Base-by-base conservation (phyloP, 2,329 filamentous ascomycete species). In the Fusarium haematococcum region DNA sequence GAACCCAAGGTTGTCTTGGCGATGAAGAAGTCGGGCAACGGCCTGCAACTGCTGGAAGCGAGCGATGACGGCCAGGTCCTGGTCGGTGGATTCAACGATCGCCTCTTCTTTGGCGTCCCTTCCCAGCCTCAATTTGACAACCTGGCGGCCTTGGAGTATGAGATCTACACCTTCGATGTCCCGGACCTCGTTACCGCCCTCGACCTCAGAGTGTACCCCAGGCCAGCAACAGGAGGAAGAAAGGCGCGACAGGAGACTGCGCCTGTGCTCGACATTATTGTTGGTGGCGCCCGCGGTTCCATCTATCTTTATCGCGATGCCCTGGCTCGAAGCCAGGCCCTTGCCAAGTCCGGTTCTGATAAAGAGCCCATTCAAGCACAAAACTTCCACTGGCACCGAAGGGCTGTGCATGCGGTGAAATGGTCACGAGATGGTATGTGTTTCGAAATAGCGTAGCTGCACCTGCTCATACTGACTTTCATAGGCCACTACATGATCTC, bases 401-500 rank as follows among this genome's bases (percentile, higher is more conserved):
- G 92, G 76, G 90, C 92, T 58, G 95, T 98, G 10, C 92, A 93
- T 77, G 89, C 94, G 11, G 88, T 98, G 67, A 97, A 97, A 82
- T 98, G 95, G 94, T 98, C 97, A 16, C 88, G 88, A 75, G 97
- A 99, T 87, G 95, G 96, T 94, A 88, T 45, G 81, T 64, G 35
- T 4, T 18, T 54, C 27, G 27, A 6, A 48, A 8, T 18, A 33
- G 20, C 52, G 3, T 7, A 27, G n/a, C 11, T n/a, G 11, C 16
- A 1, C 27, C n/a, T 54, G 18, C 27, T 35, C 18, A 4, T 70
- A 74, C 85, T 85, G 70, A 85, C 78, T 56, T 11, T 3, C 6
- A 16, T 75, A 97, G 94, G 94, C 60, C 95, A 98, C 80, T 99
- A 99, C 82, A 85, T 99, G 68, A 92, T 99, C 62, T 98, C 97